Evolutionary conservation across 352 stramenopile species (phyloP).

Genomic region (Pythium brachiatum): DNA sequence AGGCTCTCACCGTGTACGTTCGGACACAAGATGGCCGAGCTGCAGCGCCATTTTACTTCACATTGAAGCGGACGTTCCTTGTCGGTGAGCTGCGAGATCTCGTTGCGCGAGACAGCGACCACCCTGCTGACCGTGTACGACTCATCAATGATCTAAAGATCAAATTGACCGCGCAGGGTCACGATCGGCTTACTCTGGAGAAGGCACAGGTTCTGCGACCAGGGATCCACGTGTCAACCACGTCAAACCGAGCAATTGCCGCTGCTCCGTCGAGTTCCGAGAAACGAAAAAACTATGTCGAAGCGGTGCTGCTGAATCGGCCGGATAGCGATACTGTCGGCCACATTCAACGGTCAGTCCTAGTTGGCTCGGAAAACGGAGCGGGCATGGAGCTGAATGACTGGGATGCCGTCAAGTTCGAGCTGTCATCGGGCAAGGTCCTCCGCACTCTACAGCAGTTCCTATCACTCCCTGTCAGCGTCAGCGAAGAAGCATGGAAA

Average conservation of each 20-base stretch:
- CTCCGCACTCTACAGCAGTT: conserved; percentile 45
- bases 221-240: not conserved
- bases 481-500: conserved; percentile 62
- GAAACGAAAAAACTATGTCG: conserved; percentile 36
- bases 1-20: conserved; percentile 37
- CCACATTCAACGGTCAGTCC: conserved; percentile 25
- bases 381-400: conserved; percentile 46
- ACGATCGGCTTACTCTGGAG: conserved; percentile 35
- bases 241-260: conserved; percentile 11
- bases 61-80: conserved; percentile 31
- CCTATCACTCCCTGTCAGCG: conserved; percentile 40
- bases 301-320: conserved; percentile 34
- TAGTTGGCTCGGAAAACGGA: conserved; percentile 15
- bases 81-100: conserved; percentile 37
- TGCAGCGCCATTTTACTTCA: conserved; percentile 36
- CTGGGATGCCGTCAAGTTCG: conserved; percentile 65
- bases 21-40: conserved; percentile 37
- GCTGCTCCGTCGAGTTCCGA: conserved; percentile 21
- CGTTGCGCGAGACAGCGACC: conserved; percentile 32
- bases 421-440: conserved; percentile 39
- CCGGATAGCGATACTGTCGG: conserved; percentile 36
- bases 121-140: conserved; percentile 32
- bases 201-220: conserved; percentile 29
- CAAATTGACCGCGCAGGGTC: conserved; percentile 33
- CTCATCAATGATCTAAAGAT: conserved; percentile 37